A percentile compares a stretch with the other conserved stretches of the same genome.
Evolutionary conservation across 2,329 filamentous ascomycete genomes (phyloP).

Genomic region (Phymatotrichopsis omnivora): DNA sequence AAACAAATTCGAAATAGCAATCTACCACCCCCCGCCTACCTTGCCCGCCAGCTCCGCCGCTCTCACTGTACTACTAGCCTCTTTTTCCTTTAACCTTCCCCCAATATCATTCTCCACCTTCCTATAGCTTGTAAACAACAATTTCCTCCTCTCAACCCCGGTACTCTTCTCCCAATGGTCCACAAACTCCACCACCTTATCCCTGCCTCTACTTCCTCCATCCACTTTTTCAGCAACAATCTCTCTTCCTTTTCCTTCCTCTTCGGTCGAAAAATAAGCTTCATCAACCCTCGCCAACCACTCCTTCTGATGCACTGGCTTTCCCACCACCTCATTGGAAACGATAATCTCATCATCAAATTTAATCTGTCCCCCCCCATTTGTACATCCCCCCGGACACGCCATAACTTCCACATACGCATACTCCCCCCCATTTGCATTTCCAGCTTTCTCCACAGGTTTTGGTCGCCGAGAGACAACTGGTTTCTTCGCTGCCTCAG

Average conservation of each 20-base stretch:
- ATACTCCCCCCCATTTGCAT: slow-evolving; percentile 48
- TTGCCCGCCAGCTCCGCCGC: slow-evolving; percentile 84
- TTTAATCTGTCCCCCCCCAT: slow-evolving; percentile 92
- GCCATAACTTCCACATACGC: slow-evolving; percentile 99
- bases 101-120: slow-evolving; percentile 93
- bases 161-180: slow-evolving; percentile 66
- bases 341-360: slow-evolving; percentile 60
- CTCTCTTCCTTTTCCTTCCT: slow-evolving; percentile 29
- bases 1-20: neutral
- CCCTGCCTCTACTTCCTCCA: slow-evolving; percentile 32
- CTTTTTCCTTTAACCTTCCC: slow-evolving; percentile 47
- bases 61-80: slow-evolving; percentile 59
- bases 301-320: slow-evolving; percentile 68
- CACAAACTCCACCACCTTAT: slow-evolving; percentile 52
- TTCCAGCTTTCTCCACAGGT: slow-evolving; percentile 29
- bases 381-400: slow-evolving; percentile 96
- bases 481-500: slow-evolving; percentile 44
- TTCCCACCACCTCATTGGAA: slow-evolving; percentile 35
- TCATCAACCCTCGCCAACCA: slow-evolving; percentile 79
- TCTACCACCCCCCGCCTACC: slow-evolving; percentile 83
- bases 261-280: slow-evolving; percentile 63
- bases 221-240: slow-evolving; percentile 26
- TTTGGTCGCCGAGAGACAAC: slow-evolving; percentile 33
- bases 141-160: slow-evolving; percentile 56
- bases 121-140: slow-evolving; percentile 79